Percentiles rank a stretch among this genome's conserved stretches.
Evolutionary conservation across 352 stramenopile genomes (phyloP).

Genomic region (Phytophthora pinifolia): DNA sequence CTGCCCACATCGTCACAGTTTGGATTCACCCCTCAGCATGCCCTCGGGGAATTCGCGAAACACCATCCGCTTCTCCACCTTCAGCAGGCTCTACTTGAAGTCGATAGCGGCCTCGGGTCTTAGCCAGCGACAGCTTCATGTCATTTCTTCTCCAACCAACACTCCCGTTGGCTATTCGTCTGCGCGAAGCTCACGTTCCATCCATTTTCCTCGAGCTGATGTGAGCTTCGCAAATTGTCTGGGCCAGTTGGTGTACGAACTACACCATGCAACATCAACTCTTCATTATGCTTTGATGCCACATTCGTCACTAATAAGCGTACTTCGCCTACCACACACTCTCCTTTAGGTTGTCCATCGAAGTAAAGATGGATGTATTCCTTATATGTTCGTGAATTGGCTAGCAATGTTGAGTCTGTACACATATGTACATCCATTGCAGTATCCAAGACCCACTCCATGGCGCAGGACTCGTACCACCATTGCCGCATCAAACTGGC

Average conservation of each 20-base stretch:
- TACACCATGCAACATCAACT: background rate
- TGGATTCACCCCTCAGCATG: too few species aligned
- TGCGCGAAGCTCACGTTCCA: background rate
- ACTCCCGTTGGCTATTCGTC: background rate
- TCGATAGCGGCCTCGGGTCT: conserved; percentile 5
- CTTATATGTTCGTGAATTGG: background rate
- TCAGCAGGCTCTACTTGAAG: conserved; percentile 1
- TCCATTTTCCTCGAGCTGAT: background rate
- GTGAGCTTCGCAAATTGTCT: conserved; percentile 1
- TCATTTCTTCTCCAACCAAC: conserved; percentile 4
- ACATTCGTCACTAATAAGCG: background rate
- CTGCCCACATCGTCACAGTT: too few species aligned
- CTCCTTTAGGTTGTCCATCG: background rate
- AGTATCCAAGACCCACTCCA: background rate
- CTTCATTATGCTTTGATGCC: background rate
- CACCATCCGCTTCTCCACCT: background rate
- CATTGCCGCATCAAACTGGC: background rate
- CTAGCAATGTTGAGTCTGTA: background rate
- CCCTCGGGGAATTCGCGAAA: too few species aligned
- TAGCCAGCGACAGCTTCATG: conserved; percentile 1
- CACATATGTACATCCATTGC: background rate
- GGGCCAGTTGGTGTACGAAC: conserved; percentile 1
- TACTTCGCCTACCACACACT: background rate
- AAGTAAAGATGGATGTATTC: background rate
- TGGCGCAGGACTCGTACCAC: background rate